Base-by-base conservation (phyloP, 2,329 filamentous ascomycete species). In the Camptophora hylomeconis region DNA sequence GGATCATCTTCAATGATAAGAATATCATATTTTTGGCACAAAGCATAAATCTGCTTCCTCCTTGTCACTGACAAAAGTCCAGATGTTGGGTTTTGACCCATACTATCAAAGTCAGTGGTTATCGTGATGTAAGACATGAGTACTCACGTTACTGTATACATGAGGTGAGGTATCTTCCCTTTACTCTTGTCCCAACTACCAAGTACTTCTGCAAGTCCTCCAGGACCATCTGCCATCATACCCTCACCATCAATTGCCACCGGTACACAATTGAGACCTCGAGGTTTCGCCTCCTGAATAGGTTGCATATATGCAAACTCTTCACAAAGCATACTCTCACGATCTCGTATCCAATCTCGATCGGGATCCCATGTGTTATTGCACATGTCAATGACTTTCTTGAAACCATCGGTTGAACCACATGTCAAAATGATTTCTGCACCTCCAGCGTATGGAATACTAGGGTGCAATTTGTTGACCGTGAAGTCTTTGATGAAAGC, bases 1-100 rank as follows among this genome's bases (percentile, higher is more conserved):
- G 87, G 87, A 38, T 94, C 86, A 45, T 95, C 87, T 54, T 95
- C 87, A 37, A 92, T 60, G 40, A 94, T 93, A 46, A 94, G 70
- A 38, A 94, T 69, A 52, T 94, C 84, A 57, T 82, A 92, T 49
- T 77, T 70, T 50, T 74, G 74, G 56, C 80, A 89, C 9, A 94
- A 51, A 11, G 67, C 70, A 49, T 94, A 94, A 16, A 94, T 67
- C 28, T 84, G 74, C 45, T 71, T 78, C 31, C 81, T 71, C 21
- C 87, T 73, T 45, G 76, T 58, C 7, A 89, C 51, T 3, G 79
- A 75, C 2, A 92, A 62, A 3, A 80, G 73, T 17, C 78, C 75
- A 17, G 80, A 76, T 0, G 83, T 92, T 2, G 84, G 86, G 50
- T 93, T 93, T 47, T 93, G 84, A 16, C 84, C 86, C 57, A 83